Evolutionary conservation across 2,329 filamentous ascomycete genomes (phyloP), one percentile per base, ranked within the genome.

Genomic region (Neurospora sp.): DNA sequence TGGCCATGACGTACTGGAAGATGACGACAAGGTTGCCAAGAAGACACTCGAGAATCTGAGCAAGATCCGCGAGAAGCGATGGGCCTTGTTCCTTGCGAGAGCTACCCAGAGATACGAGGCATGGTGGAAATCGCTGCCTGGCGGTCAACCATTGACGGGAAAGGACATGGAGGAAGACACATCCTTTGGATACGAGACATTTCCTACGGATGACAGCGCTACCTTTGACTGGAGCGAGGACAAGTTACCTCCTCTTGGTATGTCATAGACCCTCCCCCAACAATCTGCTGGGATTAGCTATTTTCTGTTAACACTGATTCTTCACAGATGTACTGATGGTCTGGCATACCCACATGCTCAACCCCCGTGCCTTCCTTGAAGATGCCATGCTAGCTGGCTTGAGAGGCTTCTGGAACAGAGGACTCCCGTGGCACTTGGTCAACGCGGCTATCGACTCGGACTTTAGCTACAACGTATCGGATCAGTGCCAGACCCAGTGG

Each of bases 341-440:
- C 0, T 92, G 90, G 89, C 92, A 95, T 78, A 82, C 90, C 0
- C 91, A 92, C 75, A 90, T 92, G 87, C 85, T 95, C 3, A 94
- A 93, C 74, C 92, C 92, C 0, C 83, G 89, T 52, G 82, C 82
- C n/a, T 94, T 89, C 76, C 84, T 93, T 4, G 91, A 94, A 75
- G 92, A 95, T 76, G 89, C 88, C 75, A 81, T 93, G 69, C 84
- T 90, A 8, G 79, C 82, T 37, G 87, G 86, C 0, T 74, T 83
- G 2, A 81, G 83, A 69, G 81, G 85, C 37, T 77, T 86, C 2
- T 93, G 91, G 89, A 80, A 82, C 1, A 82, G 84, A 0, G 86
- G 87, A 0, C 83, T 95, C 72, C 92, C 91, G 0, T 94, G 90
- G 91, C 75, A 82, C 15, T 77, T 83, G 0, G 80, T 91, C 65